Evolutionary conservation across 2,329 filamentous ascomycete species (phyloP).

Genomic region (Hymenoscyphus occultus): DNA sequence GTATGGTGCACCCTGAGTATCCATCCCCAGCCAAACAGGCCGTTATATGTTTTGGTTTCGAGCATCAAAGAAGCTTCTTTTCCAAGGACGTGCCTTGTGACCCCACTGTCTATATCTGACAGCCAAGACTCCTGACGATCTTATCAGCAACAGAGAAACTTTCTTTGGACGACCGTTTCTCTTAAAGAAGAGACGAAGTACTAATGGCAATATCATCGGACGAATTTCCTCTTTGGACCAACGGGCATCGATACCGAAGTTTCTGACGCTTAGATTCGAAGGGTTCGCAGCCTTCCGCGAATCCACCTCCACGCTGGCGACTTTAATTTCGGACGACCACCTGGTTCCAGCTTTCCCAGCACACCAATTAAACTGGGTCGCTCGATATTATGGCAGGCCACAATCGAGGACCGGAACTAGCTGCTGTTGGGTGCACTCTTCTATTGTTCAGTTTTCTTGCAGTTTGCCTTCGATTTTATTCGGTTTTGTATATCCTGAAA

Average conservation of each 20-base stretch:
- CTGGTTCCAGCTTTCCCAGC: background rate
- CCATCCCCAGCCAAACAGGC: too few relatives aligned
- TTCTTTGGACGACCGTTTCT: background rate
- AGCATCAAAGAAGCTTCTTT: background rate
- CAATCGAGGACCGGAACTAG: slow-evolving; percentile 17
- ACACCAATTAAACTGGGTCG: background rate
- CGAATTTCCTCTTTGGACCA: background rate
- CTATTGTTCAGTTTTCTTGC: slow-evolving; percentile 38
- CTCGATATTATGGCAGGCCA: background rate
- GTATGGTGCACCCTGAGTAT: too few relatives aligned
- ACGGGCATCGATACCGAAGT: background rate
- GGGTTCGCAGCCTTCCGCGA: background rate
- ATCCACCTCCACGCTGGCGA: background rate
- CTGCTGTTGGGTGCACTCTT: slow-evolving; percentile 27
- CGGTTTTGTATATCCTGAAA: slow-evolving; percentile 41
- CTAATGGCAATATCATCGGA: background rate
- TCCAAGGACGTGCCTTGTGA: background rate
- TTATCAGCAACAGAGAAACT: background rate
- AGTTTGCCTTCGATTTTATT: slow-evolving; percentile 43
- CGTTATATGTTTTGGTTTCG: background rate
- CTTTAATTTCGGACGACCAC: background rate
- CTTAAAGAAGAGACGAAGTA: background rate
- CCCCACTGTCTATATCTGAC: background rate
- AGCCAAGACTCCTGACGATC: background rate
- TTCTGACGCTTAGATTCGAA: background rate